Conservation (phyloP, 441 rosid genomes). For the Populus trichocarpa region DNA sequence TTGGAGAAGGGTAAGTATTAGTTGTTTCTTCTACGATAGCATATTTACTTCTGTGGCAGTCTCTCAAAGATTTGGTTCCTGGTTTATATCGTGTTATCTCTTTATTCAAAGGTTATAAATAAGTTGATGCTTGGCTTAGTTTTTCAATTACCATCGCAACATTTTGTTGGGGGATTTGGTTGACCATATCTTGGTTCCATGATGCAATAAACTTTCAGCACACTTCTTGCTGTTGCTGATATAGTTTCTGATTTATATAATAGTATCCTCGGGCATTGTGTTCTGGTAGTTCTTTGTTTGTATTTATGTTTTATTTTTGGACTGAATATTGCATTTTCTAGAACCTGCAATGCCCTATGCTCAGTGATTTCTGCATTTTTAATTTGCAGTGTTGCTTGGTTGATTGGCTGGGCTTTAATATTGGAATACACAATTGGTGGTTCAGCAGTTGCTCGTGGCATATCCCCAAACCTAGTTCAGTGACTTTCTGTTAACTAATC, state of each 20-base stretch:
- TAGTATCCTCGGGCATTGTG: neutral
- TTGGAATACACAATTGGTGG: constrained; percentile 97
- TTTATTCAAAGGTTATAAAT: neutral
- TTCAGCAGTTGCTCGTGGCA: constrained; percentile 96
- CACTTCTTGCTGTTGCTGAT: neutral
- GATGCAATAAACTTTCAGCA: neutral
- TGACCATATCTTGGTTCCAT: neutral
- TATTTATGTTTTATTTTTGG: neutral
- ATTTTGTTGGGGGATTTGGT: neutral
- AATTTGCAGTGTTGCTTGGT: constrained; percentile 78
- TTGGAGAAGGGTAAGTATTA: constrained; percentile 85
- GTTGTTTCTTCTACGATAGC: neutral
- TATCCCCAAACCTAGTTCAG: constrained; percentile 89
- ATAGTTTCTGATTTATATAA: neutral
- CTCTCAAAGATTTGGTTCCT: neutral
- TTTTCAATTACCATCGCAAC: neutral
- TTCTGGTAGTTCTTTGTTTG: neutral
- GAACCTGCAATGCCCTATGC: constrained; percentile 1
- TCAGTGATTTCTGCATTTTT: constrained; percentile 2
- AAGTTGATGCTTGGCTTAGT: neutral
- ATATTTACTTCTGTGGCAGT: neutral
- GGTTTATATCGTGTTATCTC: neutral
- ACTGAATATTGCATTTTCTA: neutral
- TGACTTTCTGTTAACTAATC: constrained; percentile 14
- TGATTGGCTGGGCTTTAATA: constrained; percentile 93